phyloP scores from a whole-genome alignment of 2,329 filamentous ascomycete species.

The Nannizziopsis arthrosporioides region DNA sequence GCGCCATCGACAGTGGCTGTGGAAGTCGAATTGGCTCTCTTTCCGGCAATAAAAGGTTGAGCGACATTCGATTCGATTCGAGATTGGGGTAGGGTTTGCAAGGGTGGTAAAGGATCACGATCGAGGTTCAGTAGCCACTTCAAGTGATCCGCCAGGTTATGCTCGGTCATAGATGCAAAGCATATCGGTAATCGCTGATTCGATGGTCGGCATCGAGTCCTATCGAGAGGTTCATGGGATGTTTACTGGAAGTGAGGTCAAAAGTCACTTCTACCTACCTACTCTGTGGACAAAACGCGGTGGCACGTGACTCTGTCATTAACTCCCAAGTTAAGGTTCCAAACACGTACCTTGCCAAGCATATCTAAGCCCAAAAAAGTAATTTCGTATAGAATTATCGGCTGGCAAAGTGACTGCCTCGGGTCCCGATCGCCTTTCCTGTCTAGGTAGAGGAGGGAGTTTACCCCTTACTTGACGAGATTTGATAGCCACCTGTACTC shows the following conservation, averaged over 20 bases:
- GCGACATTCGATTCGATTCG: slow-evolving; percentile 11
- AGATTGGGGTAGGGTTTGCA: slow-evolving; percentile 22
- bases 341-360: too few relatives aligned
- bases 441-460: too few relatives aligned
- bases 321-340: neutral
- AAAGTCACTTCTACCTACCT: too few relatives aligned
- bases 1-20: neutral
- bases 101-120: slow-evolving; percentile 24
- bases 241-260: too few relatives aligned
- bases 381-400: too few relatives aligned
- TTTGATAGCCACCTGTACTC: too few relatives aligned
- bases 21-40: neutral
- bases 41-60: slow-evolving; percentile 9
- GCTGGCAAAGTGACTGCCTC: too few relatives aligned
- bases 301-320: slow-evolving; percentile 11
- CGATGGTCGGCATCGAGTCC: neutral
- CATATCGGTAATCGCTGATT: slow-evolving; percentile 15
- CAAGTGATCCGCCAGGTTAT: slow-evolving; percentile 37
- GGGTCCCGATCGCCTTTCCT: too few relatives aligned
- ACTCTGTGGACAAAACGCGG: slow-evolving; percentile 6
- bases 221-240: neutral
- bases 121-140: slow-evolving; percentile 37
- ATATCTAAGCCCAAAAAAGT: too few relatives aligned
- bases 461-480: too few relatives aligned
- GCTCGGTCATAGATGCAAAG: slow-evolving; percentile 38